phyloP scores from a whole-genome alignment of 495 filamentous ascomycete species.

The Platismatia glauca region DNA sequence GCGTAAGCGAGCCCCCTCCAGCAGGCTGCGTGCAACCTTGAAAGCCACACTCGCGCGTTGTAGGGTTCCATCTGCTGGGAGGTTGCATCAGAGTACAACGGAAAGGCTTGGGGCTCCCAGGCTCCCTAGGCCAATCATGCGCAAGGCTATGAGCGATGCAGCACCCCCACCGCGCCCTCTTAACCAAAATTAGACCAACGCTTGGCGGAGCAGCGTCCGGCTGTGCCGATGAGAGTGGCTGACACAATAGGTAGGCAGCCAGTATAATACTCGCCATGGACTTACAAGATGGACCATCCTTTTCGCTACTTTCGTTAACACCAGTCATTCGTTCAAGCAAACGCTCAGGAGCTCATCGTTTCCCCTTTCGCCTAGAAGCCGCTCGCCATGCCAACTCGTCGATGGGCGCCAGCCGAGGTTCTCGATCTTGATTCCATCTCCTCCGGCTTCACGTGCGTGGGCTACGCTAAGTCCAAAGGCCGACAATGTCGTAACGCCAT shows the following conservation, averaged over 20 bases:
- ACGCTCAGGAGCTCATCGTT: neutral
- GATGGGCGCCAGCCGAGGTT: neutral
- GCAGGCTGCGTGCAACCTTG: neutral
- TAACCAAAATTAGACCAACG: too few relatives aligned
- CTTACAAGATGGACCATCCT: neutral
- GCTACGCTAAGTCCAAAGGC: neutral
- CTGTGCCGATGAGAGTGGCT: neutral
- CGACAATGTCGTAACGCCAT: slow-evolving; percentile 5
- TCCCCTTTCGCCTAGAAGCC: neutral
- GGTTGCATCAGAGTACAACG: neutral
- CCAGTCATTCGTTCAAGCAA: neutral
- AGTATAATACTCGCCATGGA: neutral
- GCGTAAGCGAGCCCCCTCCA: neutral
- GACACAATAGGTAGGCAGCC: neutral
- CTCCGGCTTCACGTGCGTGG: slow-evolving; percentile 2
- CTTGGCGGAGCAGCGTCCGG: slow-evolving; percentile 1
- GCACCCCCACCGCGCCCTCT: neutral
- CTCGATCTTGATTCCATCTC: slow-evolving; percentile 1
- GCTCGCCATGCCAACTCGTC: neutral
- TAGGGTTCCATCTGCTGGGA: too few relatives aligned
- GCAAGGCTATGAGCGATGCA: neutral
- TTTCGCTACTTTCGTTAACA: too few relatives aligned
- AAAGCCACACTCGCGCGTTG: neutral
- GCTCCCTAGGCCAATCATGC: neutral
- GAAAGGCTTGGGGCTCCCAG: neutral